phyloP scores from a whole-genome alignment of 306 rosid species.

The Acacia acuminata region DNA sequence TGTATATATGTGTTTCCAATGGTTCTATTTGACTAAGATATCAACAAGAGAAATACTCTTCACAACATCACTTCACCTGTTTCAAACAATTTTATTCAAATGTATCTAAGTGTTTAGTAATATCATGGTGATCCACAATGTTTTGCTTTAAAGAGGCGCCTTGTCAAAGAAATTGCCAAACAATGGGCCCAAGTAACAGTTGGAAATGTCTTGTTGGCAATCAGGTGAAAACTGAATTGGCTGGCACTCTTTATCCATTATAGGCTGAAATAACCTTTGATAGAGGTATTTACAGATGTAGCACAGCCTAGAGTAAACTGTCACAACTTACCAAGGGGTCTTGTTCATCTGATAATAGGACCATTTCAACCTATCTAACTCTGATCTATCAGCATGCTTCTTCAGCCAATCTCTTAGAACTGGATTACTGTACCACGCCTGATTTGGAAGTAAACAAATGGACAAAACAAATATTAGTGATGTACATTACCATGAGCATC shows the following conservation, averaged over 20 bases:
- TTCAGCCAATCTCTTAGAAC: conserved; percentile 84
- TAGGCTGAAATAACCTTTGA: not conserved
- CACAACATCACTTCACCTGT: not conserved
- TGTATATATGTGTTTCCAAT: not conserved
- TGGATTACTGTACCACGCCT: conserved; percentile 90
- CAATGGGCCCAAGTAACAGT: no score
- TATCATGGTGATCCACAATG: not conserved
- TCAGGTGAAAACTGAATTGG: not conserved
- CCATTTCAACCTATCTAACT: conserved; percentile 85
- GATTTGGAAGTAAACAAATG: conserved; percentile 30
- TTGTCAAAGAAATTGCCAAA: not conserved
- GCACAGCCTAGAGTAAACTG: not conserved
- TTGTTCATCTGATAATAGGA: conserved; percentile 78
- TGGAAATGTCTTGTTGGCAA: no score
- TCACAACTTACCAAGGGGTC: conserved; percentile 79
- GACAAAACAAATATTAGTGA: conserved; percentile 29
- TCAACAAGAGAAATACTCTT: not conserved
- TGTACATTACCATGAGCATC: conserved; percentile 14
- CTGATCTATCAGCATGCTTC: conserved; percentile 68
- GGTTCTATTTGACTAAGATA: not conserved
- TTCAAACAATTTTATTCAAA: not conserved
- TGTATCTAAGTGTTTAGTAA: not conserved
- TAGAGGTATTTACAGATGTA: not conserved
- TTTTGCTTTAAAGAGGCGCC: no score
- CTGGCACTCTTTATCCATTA: not conserved